These are phyloP conservation scores for Myriosclerotinia curreyana DNA, from an alignment of 2,329 filamentous ascomycete genomes.

Conservation along the genomic window DNA sequence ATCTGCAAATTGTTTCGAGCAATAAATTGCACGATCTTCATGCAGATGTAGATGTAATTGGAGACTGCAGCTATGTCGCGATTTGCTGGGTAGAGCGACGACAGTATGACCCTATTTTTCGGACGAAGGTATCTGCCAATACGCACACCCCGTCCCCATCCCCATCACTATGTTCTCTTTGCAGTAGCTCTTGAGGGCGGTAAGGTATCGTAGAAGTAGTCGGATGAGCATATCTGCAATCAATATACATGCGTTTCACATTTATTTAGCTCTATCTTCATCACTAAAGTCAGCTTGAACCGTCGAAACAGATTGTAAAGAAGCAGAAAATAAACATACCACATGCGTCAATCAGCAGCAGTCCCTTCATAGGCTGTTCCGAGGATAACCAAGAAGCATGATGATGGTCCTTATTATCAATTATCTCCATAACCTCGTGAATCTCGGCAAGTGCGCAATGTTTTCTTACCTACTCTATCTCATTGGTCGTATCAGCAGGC, in stretches of 20 bases:
- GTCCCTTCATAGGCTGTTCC: background rate
- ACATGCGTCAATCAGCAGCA: background rate
- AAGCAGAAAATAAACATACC: background rate
- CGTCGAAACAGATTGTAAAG: too few species aligned
- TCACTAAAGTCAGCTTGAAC: conserved; percentile 2
- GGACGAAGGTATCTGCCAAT: background rate
- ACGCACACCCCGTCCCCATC: too few species aligned
- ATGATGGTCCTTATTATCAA: background rate
- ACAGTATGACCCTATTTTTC: background rate
- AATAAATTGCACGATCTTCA: background rate
- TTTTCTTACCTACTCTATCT: too few species aligned
- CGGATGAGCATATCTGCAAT: background rate
- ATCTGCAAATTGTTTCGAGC: background rate
- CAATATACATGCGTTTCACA: background rate
- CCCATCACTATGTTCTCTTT: too few species aligned
- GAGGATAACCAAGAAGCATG: background rate
- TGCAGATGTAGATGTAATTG: background rate
- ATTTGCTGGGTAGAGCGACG: background rate
- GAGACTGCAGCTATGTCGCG: too few species aligned
- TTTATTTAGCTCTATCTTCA: background rate
- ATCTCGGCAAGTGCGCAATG: too few species aligned
- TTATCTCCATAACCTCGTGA: too few species aligned
- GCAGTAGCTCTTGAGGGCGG: too few species aligned
- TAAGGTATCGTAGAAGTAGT: background rate
- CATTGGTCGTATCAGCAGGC: conserved; percentile 8